Base-by-base conservation (phyloP, 2,329 filamentous ascomycete species). In the Pseudopithomyces maydicus region DNA sequence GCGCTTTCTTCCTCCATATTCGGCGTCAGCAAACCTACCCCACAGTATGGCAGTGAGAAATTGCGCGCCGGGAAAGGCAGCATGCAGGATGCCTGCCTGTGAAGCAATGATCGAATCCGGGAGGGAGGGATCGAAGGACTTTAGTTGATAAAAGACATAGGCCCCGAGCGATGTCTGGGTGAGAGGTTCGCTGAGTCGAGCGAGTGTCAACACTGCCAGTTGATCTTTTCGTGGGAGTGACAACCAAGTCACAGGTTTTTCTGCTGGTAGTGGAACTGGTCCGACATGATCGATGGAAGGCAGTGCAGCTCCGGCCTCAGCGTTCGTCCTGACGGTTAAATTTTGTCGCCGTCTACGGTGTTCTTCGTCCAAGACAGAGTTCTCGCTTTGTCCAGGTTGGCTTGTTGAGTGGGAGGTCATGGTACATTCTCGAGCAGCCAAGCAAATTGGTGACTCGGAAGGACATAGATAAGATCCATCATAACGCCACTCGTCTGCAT, bases 81-180 rank as follows among this genome's bases (percentile, higher is more conserved):
- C 91, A 46, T 90, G 87, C 22, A 96, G 80, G 2, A 96, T 78
- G 38, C 92, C 92, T 1, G 90, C 90, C 72, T 95, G 91, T 19
- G 84, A 82, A 0, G 92, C 86, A 63, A 96, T 92, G 1, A 84
- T 86, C 1, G 82, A 82, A 52, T 88, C 83, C 2, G 83, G 77
- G 19, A 83, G 73, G 20, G 76, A 80, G 2, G 81, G 81, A 22
- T 90, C 82, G 66, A 96, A 94, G 56, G 88, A 94, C 65, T 86
- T 87, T n/a, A 97, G 84, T 74, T 95, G 91, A 75, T 94, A 96
- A 77, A 91, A 96, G 81, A 96, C 87, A 75, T 96, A 96, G 1
- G 90, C 85, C 14, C 73, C 72, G 2, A 76, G 65, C 1, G 73
- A 75, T 0, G 90, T 92, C 70, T 95, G 90, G 0, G 91, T 90